phyloP scores from a whole-genome alignment of 805 yeast genomes.

The Lipomyces anomalus region DNA sequence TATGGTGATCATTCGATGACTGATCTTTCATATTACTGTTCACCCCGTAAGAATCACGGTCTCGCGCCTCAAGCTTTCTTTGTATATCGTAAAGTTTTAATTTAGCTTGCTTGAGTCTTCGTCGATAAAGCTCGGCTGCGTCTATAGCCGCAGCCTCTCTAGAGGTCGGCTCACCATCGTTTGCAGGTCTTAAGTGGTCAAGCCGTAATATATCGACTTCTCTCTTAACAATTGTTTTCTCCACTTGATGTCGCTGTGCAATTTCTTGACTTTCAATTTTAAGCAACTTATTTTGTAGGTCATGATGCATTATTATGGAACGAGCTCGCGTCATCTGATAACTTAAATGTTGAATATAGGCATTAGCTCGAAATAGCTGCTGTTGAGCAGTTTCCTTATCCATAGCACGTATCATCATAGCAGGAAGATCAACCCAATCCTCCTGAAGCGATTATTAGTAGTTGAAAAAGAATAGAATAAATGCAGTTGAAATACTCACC shows the following conservation, averaged over 20 bases:
- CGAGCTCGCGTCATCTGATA: constrained; percentile 7
- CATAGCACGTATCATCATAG: constrained; percentile 10
- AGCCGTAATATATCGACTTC: constrained; percentile 42
- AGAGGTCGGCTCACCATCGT: constrained; percentile 33
- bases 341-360: constrained; percentile 9
- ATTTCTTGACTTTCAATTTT: constrained; percentile 42
- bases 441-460: too few relatives aligned
- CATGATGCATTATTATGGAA: constrained; percentile 15
- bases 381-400: constrained; percentile 11
- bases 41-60: constrained; percentile 38
- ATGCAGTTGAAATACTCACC: too few relatives aligned
- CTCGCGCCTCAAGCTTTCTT: constrained; percentile 39
- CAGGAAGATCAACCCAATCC: constrained; percentile 19
- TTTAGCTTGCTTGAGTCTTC: constrained; percentile 39
- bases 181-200: constrained; percentile 27
- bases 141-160: constrained; percentile 34
- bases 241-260: constrained; percentile 45
- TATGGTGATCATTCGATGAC: constrained; percentile 14
- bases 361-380: constrained; percentile 18
- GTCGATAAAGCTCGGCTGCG: constrained; percentile 34
- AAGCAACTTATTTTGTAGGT: constrained; percentile 39
- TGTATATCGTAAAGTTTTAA: constrained; percentile 43
- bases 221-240: constrained; percentile 40
- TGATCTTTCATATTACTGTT: constrained; percentile 27
- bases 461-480: too few relatives aligned